These are phyloP conservation scores for Leptomonas pyrrhocoris DNA, from an alignment of 208 protist species.

Conservation along the genomic window DNA sequence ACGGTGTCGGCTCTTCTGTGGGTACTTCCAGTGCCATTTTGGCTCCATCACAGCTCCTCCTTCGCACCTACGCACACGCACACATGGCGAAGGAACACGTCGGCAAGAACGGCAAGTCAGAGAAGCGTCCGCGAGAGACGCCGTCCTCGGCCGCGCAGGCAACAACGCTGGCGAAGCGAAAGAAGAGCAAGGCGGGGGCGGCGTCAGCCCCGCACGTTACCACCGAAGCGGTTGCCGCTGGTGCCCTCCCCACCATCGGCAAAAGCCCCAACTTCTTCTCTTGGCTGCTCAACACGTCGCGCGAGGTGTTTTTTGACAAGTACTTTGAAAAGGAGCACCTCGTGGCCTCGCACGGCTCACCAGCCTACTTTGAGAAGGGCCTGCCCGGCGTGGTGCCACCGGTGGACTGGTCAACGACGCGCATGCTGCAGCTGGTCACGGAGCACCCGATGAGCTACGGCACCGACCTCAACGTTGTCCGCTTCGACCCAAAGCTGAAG, in stretches of 20 bases:
- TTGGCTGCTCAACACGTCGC: conserved; percentile 54
- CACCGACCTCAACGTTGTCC: conserved; percentile 59
- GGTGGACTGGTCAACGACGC: conserved; percentile 57
- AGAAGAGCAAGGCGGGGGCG: conserved; percentile 9
- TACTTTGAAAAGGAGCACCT: conserved; percentile 86
- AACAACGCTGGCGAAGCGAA: not conserved
- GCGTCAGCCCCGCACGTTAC: not conserved
- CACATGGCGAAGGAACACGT: conserved; percentile 9
- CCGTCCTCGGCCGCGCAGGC: too few relatives aligned
- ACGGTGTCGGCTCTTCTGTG: too few relatives aligned
- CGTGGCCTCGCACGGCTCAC: conserved; percentile 40
- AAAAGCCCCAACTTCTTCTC: conserved; percentile 40
- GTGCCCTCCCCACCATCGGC: not conserved
- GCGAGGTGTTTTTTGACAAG: conserved; percentile 66
- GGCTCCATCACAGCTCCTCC: too few relatives aligned
- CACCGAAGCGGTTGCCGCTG: not conserved
- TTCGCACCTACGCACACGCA: not conserved
- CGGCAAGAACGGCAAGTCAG: conserved; percentile 5
- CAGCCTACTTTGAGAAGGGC: conserved; percentile 46
- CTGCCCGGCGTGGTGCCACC: conserved; percentile 35
- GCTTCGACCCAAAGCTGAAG: conserved; percentile 47
- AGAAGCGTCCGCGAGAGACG: conserved; percentile 12
- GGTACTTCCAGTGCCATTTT: too few relatives aligned
- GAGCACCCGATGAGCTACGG: conserved; percentile 39
- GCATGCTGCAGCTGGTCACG: conserved; percentile 46